These are phyloP conservation scores for Cylindrodendrum hubeiense DNA, from an alignment of 2,329 filamentous ascomycete genomes.

Conservation along the genomic window DNA sequence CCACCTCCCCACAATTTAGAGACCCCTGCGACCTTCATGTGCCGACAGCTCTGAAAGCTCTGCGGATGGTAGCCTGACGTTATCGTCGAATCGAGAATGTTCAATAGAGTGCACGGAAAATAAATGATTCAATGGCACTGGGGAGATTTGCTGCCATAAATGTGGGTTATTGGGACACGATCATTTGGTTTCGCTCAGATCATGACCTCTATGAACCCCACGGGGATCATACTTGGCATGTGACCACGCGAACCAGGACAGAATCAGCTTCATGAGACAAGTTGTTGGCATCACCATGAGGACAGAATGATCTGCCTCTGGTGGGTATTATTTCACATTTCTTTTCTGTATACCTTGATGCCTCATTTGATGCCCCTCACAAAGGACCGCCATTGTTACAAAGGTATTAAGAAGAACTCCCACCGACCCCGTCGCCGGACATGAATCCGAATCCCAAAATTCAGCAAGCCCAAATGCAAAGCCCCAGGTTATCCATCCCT, in stretches of 20 bases:
- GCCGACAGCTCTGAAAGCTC: not conserved
- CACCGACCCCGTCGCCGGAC: conserved; percentile 44
- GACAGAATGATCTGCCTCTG: conserved; percentile 22
- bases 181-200: no score
- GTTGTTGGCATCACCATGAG: conserved; percentile 19
- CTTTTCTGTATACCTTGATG: conserved; percentile 38
- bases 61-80: not conserved
- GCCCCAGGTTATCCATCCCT: conserved; percentile 42
- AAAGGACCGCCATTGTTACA: conserved; percentile 44
- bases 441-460: conserved; percentile 45
- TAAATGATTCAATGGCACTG: not conserved
- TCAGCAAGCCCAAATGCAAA: conserved; percentile 47
- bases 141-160: not conserved
- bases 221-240: conserved; percentile 10
- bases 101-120: not conserved
- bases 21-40: not conserved
- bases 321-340: conserved; percentile 45
- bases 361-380: conserved; percentile 32
- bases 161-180: not conserved
- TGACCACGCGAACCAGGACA: conserved; percentile 23
- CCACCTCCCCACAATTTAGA: conserved; percentile 14
- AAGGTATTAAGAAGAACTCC: conserved; percentile 43
- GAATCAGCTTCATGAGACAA: not conserved
- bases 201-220: not conserved
- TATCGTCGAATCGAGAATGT: not conserved